These are phyloP conservation scores for Tetraselmis striata DNA, from an alignment of 139 green algal species.

Conservation along the genomic window DNA sequence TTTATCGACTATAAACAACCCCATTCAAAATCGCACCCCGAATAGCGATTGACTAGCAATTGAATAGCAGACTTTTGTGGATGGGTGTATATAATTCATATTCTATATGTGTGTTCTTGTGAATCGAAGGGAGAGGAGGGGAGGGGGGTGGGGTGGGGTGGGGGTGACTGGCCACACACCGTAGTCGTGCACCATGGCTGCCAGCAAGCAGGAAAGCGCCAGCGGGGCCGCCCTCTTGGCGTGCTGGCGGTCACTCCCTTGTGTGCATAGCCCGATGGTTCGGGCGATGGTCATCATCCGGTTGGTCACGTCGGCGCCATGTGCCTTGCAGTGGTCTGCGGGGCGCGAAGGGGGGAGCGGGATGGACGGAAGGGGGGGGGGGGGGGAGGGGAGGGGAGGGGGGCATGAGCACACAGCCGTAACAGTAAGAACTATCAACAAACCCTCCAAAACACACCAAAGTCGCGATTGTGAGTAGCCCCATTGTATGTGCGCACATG, in stretches of 20 bases:
- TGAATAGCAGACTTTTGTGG: too few species aligned
- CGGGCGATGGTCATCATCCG: neutral
- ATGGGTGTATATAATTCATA: too few species aligned
- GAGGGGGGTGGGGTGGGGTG: too few species aligned
- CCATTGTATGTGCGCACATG: neutral
- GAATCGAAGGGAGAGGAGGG: too few species aligned
- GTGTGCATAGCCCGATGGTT: neutral
- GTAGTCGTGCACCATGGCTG: neutral
- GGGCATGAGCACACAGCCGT: neutral
- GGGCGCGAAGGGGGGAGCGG: neutral
- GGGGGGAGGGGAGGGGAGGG: neutral
- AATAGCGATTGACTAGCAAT: too few species aligned
- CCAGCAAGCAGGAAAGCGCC: neutral
- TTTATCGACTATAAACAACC: too few species aligned
- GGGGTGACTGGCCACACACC: too few species aligned
- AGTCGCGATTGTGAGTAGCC: neutral
- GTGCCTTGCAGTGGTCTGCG: neutral
- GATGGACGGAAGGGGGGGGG: neutral
- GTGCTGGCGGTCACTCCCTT: neutral
- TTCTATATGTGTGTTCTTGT: too few species aligned
- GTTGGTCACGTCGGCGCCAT: neutral
- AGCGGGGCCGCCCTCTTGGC: neutral
- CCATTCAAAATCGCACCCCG: too few species aligned
- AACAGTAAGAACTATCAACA: neutral
- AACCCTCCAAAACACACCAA: too few species aligned